These are phyloP conservation scores for Fusarium goolgardi DNA, from an alignment of 2,329 filamentous ascomycete genomes.

Conservation along the genomic window DNA sequence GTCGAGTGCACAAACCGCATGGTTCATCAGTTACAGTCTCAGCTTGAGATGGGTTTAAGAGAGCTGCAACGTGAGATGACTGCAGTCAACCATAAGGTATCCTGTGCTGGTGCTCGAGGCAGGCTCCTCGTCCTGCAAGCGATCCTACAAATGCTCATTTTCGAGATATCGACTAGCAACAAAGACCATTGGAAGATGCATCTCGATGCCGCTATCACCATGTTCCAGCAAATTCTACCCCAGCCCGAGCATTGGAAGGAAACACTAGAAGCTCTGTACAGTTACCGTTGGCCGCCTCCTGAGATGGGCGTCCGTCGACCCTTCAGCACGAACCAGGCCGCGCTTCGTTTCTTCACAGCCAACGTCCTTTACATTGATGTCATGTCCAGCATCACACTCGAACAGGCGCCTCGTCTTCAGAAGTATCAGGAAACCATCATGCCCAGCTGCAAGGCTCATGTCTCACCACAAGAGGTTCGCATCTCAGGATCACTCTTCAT, in stretches of 20 bases:
- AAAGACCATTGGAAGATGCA: constrained; percentile 63
- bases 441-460: constrained; percentile 44
- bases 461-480: constrained; percentile 34
- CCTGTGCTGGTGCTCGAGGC: constrained; percentile 49
- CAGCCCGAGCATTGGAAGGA: constrained; percentile 53
- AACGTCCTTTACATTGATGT: constrained; percentile 63
- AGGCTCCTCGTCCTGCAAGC: constrained; percentile 59
- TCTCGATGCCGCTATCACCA: constrained; percentile 61
- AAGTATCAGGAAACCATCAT: constrained; percentile 57
- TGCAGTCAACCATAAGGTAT: constrained; percentile 50
- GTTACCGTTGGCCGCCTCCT: constrained; percentile 51
- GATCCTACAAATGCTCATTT: constrained; percentile 65
- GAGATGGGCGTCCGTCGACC: constrained; percentile 51
- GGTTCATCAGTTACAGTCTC: constrained; percentile 56
- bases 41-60: constrained; percentile 58
- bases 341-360: constrained; percentile 60
- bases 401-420: constrained; percentile 56
- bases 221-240: constrained; percentile 61
- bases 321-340: constrained; percentile 60
- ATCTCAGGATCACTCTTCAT: constrained; percentile 54
- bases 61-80: constrained; percentile 59
- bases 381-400: constrained; percentile 60
- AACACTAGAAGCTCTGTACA: constrained; percentile 49
- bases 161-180: constrained; percentile 60
- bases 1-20: constrained; percentile 52